phyloP scores from a whole-genome alignment of 192 early-diverging fungal genomes.

The Lunasporangiospora selenospora region DNA sequence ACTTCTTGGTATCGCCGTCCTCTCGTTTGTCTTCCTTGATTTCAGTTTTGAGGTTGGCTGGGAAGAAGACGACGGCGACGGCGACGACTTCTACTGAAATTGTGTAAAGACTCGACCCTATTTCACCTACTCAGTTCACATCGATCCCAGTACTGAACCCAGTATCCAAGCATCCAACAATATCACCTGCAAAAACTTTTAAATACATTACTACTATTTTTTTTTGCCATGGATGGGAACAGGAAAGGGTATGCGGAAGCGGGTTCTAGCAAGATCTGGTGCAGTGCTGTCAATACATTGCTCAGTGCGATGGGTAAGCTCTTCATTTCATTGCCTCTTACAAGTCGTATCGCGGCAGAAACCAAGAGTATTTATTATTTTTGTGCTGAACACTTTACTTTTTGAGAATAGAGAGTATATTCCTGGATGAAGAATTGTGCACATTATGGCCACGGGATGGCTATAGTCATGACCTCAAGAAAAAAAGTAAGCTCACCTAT shows the following conservation, averaged over 20 bases:
- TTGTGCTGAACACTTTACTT: not conserved
- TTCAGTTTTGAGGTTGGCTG: constrained; percentile 40
- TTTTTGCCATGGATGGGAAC: constrained; percentile 2
- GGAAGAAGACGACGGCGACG: constrained; percentile 30
- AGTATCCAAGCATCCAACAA: too few relatives aligned
- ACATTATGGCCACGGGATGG: constrained; percentile 42
- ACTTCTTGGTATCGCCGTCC: constrained; percentile 14
- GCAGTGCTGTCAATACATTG: constrained; percentile 41
- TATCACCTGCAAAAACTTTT: too few relatives aligned
- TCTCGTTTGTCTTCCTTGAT: constrained; percentile 31
- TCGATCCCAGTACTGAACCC: too few relatives aligned
- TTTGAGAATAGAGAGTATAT: constrained; percentile 30
- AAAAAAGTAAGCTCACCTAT: constrained; percentile 16
- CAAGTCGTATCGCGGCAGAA: too few relatives aligned
- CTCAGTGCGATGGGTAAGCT: constrained; percentile 42
- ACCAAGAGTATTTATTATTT: too few relatives aligned
- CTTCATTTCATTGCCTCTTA: not conserved
- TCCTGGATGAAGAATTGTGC: constrained; percentile 37
- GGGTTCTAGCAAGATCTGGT: constrained; percentile 33
- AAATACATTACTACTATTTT: too few relatives aligned
- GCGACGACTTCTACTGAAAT: constrained; percentile 18
- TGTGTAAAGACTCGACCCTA: too few relatives aligned
- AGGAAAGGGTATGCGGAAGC: not conserved
- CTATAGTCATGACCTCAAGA: constrained; percentile 23
- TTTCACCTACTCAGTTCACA: too few relatives aligned